These are phyloP conservation scores for Paramecium tetraurelia DNA, from an alignment of 73 alveolate species.

Conservation along the genomic window DNA sequence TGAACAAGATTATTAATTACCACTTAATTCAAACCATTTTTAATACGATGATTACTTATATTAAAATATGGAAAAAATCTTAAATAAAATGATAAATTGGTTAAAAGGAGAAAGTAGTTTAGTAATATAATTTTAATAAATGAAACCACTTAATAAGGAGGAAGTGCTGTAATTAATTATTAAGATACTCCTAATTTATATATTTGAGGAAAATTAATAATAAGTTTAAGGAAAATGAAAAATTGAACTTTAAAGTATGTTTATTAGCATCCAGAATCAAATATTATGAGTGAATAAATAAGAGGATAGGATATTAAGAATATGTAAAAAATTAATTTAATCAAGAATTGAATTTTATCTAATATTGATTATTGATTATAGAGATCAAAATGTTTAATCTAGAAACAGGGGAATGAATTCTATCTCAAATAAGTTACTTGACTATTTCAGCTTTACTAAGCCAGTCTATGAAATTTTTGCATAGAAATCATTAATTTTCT, in stretches of 20 bases:
- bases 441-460: neutral
- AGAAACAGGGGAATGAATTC: neutral
- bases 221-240: neutral
- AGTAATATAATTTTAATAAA: neutral
- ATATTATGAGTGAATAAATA: neutral
- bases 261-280: neutral
- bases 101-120: neutral
- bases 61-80: neutral
- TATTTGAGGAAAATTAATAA: neutral
- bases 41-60: neutral
- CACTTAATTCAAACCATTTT: neutral
- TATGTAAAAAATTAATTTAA: neutral
- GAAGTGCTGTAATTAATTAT: neutral
- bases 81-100: neutral
- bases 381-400: neutral
- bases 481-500: neutral
- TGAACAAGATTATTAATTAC: neutral
- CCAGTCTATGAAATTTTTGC: neutral
- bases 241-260: neutral
- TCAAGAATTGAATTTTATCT: neutral
- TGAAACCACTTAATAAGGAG: neutral
- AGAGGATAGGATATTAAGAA: neutral
- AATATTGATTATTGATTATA: neutral
- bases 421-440: neutral
- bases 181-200: neutral